A percentile compares a stretch with the other conserved stretches of the same genome.
Evolutionary conservation across 371 early-diverging fungal species (phyloP).

Genomic region (Blakeslea trispora): DNA sequence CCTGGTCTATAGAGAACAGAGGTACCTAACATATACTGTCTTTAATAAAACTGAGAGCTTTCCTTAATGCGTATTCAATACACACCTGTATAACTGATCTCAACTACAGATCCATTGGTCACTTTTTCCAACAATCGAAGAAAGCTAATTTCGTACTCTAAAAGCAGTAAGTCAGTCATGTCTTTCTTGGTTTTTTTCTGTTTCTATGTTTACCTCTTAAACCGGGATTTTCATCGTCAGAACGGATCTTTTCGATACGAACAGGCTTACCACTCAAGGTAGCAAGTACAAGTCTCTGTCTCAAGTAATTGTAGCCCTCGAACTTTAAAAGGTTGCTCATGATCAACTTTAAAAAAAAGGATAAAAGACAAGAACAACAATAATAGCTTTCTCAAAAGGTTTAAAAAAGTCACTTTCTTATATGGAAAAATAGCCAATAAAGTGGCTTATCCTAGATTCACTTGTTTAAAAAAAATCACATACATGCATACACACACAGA

Average conservation of each 20-base stretch:
- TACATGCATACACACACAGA: too few species aligned
- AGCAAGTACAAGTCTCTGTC: slow-evolving; percentile 92
- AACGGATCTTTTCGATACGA: slow-evolving; percentile 87
- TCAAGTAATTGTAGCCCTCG: slow-evolving; percentile 79
- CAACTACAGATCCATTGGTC: slow-evolving; percentile 90
- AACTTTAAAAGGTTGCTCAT: slow-evolving; percentile 60
- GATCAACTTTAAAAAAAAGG: background rate
- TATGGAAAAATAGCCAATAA: background rate
- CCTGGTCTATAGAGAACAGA: slow-evolving; percentile 88
- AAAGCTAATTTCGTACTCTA: slow-evolving; percentile 90
- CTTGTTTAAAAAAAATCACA: too few species aligned
- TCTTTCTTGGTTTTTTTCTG: background rate
- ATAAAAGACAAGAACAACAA: background rate
- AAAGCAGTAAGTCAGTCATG: background rate
- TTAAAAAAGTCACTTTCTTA: background rate
- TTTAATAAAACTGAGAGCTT: too few species aligned
- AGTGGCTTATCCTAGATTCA: slow-evolving; percentile 1
- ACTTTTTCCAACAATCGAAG: slow-evolving; percentile 87
- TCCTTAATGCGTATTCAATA: background rate
- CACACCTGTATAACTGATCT: slow-evolving; percentile 90
- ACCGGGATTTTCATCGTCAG: slow-evolving; percentile 87
- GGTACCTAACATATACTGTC: slow-evolving; percentile 77
- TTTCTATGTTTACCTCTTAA: slow-evolving; percentile 60
- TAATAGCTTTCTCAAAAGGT: too few species aligned
- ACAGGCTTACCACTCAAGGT: slow-evolving; percentile 83